Percentiles rank a stretch among this genome's conserved stretches.
Evolutionary conservation across 129 eudicot species (phyloP).

Genomic region (Arctium minus): DNA sequence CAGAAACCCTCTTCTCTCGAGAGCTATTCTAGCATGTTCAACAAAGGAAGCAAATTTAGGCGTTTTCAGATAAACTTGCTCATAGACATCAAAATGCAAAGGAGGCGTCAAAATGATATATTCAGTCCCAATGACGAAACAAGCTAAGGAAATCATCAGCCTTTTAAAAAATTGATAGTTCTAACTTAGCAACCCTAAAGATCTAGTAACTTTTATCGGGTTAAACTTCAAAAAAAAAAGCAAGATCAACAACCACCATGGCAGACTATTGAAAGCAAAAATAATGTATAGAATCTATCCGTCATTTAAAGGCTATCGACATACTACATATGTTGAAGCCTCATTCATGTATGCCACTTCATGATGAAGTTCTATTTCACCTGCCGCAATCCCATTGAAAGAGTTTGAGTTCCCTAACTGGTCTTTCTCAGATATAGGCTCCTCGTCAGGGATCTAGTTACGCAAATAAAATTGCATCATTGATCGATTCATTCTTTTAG

Average conservation of each 20-base stretch:
- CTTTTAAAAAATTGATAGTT: not conserved
- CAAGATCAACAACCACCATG: not conserved
- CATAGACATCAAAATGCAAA: not conserved
- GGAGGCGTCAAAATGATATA: not conserved
- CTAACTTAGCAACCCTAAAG: not conserved
- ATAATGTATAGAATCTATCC: no score
- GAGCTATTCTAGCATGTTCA: conserved; percentile 90
- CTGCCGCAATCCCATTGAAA: no score
- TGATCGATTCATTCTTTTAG: no score
- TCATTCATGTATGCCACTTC: no score
- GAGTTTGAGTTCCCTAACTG: no score
- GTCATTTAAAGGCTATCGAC: no score
- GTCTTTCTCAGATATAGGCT: no score
- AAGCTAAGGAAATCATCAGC: not conserved
- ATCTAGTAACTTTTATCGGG: not conserved
- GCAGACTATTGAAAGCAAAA: not conserved
- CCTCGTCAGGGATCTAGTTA: no score
- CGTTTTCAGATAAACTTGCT: not conserved
- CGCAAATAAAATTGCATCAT: no score
- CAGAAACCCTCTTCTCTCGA: conserved; percentile 81
- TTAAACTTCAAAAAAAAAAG: not conserved
- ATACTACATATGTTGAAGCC: no score
- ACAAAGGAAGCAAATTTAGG: conserved; percentile 13
- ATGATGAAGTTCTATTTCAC: no score
- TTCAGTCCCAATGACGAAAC: no score